Evolutionary conservation across 805 yeast species (phyloP), one percentile per base, ranked within the genome.

Genomic region (Metschnikowia reukaufii): DNA sequence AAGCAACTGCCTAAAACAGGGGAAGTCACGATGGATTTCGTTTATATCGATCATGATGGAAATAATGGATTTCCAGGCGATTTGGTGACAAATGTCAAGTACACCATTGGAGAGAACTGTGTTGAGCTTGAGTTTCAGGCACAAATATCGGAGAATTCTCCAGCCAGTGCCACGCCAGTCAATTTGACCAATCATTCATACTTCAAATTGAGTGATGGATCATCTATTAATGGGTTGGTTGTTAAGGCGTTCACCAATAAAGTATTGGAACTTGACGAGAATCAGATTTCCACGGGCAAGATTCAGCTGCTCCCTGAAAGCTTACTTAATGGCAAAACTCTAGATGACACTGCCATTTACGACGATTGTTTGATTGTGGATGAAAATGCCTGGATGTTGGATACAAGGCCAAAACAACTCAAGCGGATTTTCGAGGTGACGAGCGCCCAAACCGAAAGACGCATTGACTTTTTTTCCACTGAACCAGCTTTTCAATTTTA

Each of bases 401-500:
- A 82, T 58, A 80, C 86, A 9, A 68, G 84, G 45, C n/a, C 45
- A 5, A 43, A 51, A 4, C 60, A 61, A 16, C 59, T 76, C 49
- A 61, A 56, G 38, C 52, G 65, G 20, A 65, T 80, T 19, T 63
- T 74, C 27, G 72, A 67, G 54, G 78, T 81, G 8, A 60, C 60
- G 20, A 75, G 77, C 53, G 77, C 81, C 13, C 65, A 64, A 18
- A 64, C 82, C 4, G 62, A 66, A 6, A 57, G 75, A 40, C 64
- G 67, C 38, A 57, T 83, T 33, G 62, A 63, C 17, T 75, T 77
- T 7, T 57, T 62, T 15, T 70, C 86, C 6, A 83, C 88, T 3
- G 89, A 83, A 48, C 89, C 88, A 6, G 67, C 81, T 2, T 81
- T 79, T 69, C 87, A 82, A 61, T 67, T 83, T 34, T 83, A 83